Base-by-base conservation (phyloP, 805 yeast species). In the Lachancea meyersii region DNA sequence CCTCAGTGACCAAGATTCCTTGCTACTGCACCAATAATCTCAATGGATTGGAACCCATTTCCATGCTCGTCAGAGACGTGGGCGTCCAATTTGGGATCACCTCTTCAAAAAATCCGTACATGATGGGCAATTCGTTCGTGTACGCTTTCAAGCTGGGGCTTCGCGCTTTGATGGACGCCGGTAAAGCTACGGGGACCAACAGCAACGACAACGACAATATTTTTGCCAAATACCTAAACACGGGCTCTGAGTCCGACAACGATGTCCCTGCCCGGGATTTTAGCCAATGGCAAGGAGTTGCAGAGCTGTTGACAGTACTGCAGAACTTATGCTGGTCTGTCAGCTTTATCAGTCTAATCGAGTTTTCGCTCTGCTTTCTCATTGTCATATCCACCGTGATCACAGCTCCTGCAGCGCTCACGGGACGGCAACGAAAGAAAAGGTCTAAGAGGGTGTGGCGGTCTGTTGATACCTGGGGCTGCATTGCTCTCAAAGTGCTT, bases 71-170 rank as follows among this genome's bases (percentile, higher is more conserved):
- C 4, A 49, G 57, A 40, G 65, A 61, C 40, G 44, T 61, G 14
- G 65, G 65, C 5, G 46, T 57, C 17, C 61, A 58, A 46, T 40
- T 61, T 24, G 60, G 59, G 2, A 43, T 43, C 31, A 24, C 54
- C 2, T 54, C 63, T 0, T 26, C 52, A 5, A 51, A 51, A 13
- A 48, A 58, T 28, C 53, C 55, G 4, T 38, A 44, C 14, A 35
- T 49, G 21, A 38, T 58, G 27, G 57, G 64, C 5, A 53, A 54
- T 18, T 55, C 63, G 2, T 36, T 59, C 32, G 52, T 55, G 14
- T 47, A 51, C 28, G 53, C 52, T 1, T 59, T 56, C 38, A 54
- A 55, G 21, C 30, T 55, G 11, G 45, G 58, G 2, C 43, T 58
- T 22, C 23, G 38, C 3, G 49, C 62, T 1, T 24, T 60, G 13